Evolutionary conservation across 176 grass and related monocot genomes (phyloP), one percentile per base, ranked within the genome.

Genomic region (Oryza brachyantha): DNA sequence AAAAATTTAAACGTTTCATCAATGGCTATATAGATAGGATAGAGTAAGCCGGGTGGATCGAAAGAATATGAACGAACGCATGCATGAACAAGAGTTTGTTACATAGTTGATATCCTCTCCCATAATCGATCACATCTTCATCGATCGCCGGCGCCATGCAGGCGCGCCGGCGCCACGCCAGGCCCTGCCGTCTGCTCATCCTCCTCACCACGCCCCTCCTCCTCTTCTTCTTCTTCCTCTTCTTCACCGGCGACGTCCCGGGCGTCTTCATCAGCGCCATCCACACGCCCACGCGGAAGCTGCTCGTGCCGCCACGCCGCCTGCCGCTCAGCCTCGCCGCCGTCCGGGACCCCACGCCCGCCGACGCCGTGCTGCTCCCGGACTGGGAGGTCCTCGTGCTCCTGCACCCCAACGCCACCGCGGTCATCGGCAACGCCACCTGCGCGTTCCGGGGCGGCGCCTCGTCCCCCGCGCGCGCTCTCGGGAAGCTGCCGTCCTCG

Each of bases 361-460:
- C 13, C 19, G 70, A 75, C 29, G 84, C 89, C 58, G 68, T 92
- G 27, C 89, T 96, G 63, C 65, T 96, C 3, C 86, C 78, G 7
- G 93, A 90, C 76, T 92, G 87, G 93, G 84, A 96, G 75, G 80
- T 85, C 57, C 66, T 90, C 28, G 36, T 92, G 58, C 57, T 95
- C 68, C 76, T 88, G 72, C 70, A 50, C 19, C 29, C 57, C 60
- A 29, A 7, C 45, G 78, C 64, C 29, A 12, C 10, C 2, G 42
- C 5, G 5, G 43, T 39, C 22, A 8, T 5, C 8, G 14, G 10
- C 11, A 74, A 61, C 57, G 50, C 66, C 34, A 87, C 80, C 8
- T 95, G 93, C 77, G 54, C 21, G 36, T 95, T 95, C 70, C 80
- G 26, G 0, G 43, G 72, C 54, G 69, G 64, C 5, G 85, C 81